Base-by-base conservation (phyloP, 129 eudicot genomes). In the Helichrysum umbraculigerum region DNA sequence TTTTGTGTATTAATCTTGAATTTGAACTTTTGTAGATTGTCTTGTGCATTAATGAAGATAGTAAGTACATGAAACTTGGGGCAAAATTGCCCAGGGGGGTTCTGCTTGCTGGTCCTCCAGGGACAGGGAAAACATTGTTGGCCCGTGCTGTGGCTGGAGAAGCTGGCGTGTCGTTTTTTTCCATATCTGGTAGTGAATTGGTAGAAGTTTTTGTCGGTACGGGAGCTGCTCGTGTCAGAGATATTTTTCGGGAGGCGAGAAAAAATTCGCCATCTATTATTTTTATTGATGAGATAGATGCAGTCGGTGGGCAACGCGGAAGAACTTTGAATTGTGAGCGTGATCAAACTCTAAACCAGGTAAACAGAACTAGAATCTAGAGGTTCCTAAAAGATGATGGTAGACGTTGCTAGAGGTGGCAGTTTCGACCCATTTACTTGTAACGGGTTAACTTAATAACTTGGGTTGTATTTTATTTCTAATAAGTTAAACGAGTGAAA, bases 241-340 rank as follows among this genome's bases (percentile, higher is more conserved):
- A 81, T 15, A 42, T 81, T 70, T 81, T 81, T 67, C 51, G 10
- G 1, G 85, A 81, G 22, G 91, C 91, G 28, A 83, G 91, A 78
- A 87, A 87, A 75, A 79, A 35, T 54, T 68, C 91, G 7, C 91
- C 88, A 1, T 83, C 90, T 3, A 86, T 80, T 58, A 66, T 80
- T 66, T 87, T 86, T 71, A 83, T 86, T 33, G 87, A 86, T 74
- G 90, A 83, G 70, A 77, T 86, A 5, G 90, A 86, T 34, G 86
- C 86, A 1, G 90, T 86, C 25, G 90, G 90, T 16, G 90, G 88
- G 22, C 79, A 86, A 72, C 90, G 87, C 66, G 90, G 87, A 70
- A 86, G 90, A 68, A 86, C 87, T 73, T 83, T 86, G 71, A 86
- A 86, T 70, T 85, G 85, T 70, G 90, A 86, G 71, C 87, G 90